Evolutionary conservation across 495 filamentous ascomycete genomes (phyloP).

Genomic region (Daldinia concentrica): DNA sequence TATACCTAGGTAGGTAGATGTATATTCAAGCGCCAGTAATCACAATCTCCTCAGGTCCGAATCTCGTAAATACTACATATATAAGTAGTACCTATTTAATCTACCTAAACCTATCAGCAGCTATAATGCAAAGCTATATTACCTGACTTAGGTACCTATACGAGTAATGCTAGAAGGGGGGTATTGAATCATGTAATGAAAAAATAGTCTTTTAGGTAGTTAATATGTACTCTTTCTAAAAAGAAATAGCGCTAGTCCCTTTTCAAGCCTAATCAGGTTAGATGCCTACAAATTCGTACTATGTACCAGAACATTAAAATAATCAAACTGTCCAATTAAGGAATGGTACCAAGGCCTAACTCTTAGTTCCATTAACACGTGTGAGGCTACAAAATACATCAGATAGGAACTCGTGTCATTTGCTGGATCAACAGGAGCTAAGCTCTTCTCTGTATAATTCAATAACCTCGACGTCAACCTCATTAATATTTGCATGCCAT

Average conservation of each 20-base stretch:
- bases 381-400: conserved; percentile 1
- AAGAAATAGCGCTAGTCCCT: neutral
- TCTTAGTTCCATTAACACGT: conserved; percentile 10
- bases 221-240: neutral
- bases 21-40: no score
- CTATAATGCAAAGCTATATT: neutral
- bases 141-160: neutral
- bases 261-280: neutral
- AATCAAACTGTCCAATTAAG: neutral
- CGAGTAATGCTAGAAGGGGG: neutral
- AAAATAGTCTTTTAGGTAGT: neutral
- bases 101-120: neutral
- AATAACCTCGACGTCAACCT: conserved; percentile 1
- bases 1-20: no score
- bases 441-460: conserved; percentile 2
- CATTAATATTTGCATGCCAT: neutral
- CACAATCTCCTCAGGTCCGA: neutral
- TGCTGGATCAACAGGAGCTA: neutral
- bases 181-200: neutral
- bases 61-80: neutral
- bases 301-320: neutral
- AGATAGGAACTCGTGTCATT: neutral
- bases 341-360: neutral
- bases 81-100: no score
- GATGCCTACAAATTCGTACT: neutral